Evolutionary conservation across 164 flowering plant genomes (phyloP), one percentile per base, ranked within the genome.

Genomic region (Hamamelis virginiana): DNA sequence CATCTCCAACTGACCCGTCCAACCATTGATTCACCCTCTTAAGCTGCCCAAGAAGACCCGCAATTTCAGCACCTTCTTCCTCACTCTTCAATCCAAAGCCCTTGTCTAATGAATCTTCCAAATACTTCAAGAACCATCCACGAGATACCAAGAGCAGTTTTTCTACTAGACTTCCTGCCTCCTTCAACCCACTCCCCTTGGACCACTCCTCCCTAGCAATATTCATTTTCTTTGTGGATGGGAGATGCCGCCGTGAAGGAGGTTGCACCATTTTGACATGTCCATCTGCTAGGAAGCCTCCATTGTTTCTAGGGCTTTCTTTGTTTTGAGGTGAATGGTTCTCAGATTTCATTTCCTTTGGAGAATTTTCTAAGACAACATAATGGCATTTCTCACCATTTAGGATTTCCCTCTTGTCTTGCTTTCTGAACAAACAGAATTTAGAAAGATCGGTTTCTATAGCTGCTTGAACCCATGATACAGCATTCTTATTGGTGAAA

Each of bases 11-110:
- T 13, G 76, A 63, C 23, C 78, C 83, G 68, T 87, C 87, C 69
- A 89, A 73, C 91, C 90, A 89, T n/a, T 73, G 72, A 75, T 83
- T 84, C 57, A 85, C 90, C 70, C 78, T 75, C 69, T 81, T 87
- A 47, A 89, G 85, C 74, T 84, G 89, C 59, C 86, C 81, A 57
- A 86, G 77, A 63, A 89, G 72, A 64, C 33, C 23, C 18, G 82
- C 75, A 59, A 75, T 67, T 46, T 78, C 80, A 16, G 62, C n/a
- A 19, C 62, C 73, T 19, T 59, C 74, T 45, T 76, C 78, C 33
- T 59, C 67, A 27, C 13, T 74, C 22, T 43, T 75, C 52, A 69
- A 64, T 62, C 78, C 77, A 71, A 80, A 83, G 59, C 85, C 85
- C 13, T 66, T 74, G 5, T 74, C 70, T 11, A 85, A 66, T 19